Conservation (phyloP, 2,329 filamentous ascomycete genomes). For the Scytalidium sp. region DNA sequence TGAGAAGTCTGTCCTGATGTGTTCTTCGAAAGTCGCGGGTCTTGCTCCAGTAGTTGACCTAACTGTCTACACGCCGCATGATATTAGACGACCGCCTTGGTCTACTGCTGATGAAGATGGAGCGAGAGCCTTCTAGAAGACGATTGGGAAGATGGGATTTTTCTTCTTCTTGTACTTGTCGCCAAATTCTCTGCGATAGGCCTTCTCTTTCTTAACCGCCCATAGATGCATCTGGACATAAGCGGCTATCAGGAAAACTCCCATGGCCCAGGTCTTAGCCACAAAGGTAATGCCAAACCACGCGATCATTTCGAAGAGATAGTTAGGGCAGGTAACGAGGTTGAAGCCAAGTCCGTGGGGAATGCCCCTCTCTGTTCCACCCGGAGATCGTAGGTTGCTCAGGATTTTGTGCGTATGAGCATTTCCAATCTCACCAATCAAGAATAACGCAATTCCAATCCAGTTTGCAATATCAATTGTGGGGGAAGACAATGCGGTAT, state of each 20-base stretch:
- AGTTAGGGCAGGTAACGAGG: slow-evolving; percentile 93
- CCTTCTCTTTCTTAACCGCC: slow-evolving; percentile 88
- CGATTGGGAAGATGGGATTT: slow-evolving; percentile 64
- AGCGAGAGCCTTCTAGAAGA: background rate
- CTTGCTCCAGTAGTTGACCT: too few species aligned
- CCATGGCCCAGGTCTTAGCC: slow-evolving; percentile 74
- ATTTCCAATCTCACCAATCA: slow-evolving; percentile 78
- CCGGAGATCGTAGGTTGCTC: slow-evolving; percentile 70
- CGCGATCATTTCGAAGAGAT: slow-evolving; percentile 85
- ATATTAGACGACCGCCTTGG: too few species aligned
- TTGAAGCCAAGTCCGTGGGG: slow-evolving; percentile 81
- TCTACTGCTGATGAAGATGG: too few species aligned
- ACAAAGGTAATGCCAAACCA: slow-evolving; percentile 83
- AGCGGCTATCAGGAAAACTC: slow-evolving; percentile 73
- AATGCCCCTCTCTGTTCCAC: slow-evolving; percentile 84
- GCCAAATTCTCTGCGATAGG: slow-evolving; percentile 87
- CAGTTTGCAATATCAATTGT: slow-evolving; percentile 50
- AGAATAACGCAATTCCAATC: slow-evolving; percentile 67
- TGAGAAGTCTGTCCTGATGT: too few species aligned
- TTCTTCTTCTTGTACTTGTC: slow-evolving; percentile 96
- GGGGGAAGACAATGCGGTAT: slow-evolving; percentile 49
- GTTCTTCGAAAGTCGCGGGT: too few species aligned
- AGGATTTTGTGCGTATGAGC: slow-evolving; percentile 77
- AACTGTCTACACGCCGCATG: too few species aligned
- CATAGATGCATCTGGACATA: slow-evolving; percentile 78